phyloP scores from a whole-genome alignment of 1,284 basidiomycete species.

The Ceratobasidium sp. region DNA sequence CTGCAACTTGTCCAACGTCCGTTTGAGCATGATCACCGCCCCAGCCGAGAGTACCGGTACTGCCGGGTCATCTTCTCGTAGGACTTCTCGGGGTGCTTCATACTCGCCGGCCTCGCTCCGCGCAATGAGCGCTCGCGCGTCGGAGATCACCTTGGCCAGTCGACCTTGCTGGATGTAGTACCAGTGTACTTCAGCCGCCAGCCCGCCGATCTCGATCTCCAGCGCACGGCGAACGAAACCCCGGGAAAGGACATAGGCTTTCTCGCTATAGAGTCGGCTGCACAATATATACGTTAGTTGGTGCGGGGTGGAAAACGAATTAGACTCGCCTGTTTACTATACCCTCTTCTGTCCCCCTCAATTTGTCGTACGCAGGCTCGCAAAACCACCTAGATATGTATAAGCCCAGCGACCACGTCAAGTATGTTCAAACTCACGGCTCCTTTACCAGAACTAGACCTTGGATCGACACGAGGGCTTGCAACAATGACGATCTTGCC shows the following conservation, averaged over 20 bases:
- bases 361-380: slow-evolving; percentile 89
- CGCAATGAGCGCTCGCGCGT: slow-evolving; percentile 69
- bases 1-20: slow-evolving; percentile 68
- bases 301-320: slow-evolving; percentile 7
- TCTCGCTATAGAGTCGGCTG: slow-evolving; percentile 86
- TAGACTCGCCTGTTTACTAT: slow-evolving; percentile 74
- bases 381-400: slow-evolving; percentile 74
- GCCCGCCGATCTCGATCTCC: slow-evolving; percentile 72
- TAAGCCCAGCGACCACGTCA: slow-evolving; percentile 17
- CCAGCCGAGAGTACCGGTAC: slow-evolving; percentile 79
- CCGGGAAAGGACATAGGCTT: slow-evolving; percentile 88
- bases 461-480: slow-evolving; percentile 92
- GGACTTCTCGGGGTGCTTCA: slow-evolving; percentile 52
- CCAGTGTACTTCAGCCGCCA: slow-evolving; percentile 76
- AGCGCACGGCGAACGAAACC: slow-evolving; percentile 87
- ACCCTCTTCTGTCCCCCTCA: slow-evolving; percentile 87
- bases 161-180: slow-evolving; percentile 73
- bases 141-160: slow-evolving; percentile 70
- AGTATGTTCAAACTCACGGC: slow-evolving; percentile 63
- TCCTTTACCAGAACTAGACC: slow-evolving; percentile 90
- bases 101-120: slow-evolving; percentile 62
- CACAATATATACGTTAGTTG: slow-evolving; percentile 26
- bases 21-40: slow-evolving; percentile 78
- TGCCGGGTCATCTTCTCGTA: slow-evolving; percentile 62
- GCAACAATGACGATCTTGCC: slow-evolving; percentile 80